Evolutionary conservation across 2,329 filamentous ascomycete species (phyloP).

Genomic region (Scedosporium apiospermum): DNA sequence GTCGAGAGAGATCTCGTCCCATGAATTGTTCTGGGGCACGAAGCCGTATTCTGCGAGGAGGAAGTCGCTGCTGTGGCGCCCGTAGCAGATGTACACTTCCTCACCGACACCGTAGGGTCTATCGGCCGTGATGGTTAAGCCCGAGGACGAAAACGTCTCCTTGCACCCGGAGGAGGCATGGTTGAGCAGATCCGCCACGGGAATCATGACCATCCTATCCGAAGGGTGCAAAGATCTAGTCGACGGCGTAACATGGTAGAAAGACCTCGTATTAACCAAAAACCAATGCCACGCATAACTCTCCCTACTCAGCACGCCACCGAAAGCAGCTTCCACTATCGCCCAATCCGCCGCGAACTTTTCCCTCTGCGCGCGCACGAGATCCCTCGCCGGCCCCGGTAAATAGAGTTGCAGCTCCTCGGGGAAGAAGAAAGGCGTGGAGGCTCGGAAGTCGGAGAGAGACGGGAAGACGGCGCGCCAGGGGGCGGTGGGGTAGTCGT

Average conservation of each 20-base stretch:
- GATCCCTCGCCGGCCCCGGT: constrained; percentile 28
- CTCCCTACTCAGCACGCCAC: constrained; percentile 22
- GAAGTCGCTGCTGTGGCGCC: constrained; percentile 62
- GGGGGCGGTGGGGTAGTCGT: constrained; percentile 29
- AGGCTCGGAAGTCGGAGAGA: constrained; percentile 41
- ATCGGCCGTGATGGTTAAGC: constrained; percentile 46
- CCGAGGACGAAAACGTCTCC: constrained; percentile 37
- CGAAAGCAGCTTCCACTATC: constrained; percentile 17
- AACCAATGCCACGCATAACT: constrained; percentile 48
- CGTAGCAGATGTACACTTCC: constrained; percentile 63
- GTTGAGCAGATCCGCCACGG: constrained; percentile 66
- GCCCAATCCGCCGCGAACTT: constrained; percentile 32
- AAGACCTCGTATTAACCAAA: constrained; percentile 52
- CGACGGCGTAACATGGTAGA: constrained; percentile 43
- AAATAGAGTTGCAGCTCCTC: constrained; percentile 34
- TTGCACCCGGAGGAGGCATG: constrained; percentile 40
- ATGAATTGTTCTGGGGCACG: constrained; percentile 36
- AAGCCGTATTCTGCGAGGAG: constrained; percentile 60
- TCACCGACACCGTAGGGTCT: constrained; percentile 43
- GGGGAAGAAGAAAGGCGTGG: constrained; percentile 41
- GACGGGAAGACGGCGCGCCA: constrained; percentile 65
- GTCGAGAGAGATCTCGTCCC: constrained; percentile 41
- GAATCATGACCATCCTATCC: constrained; percentile 61
- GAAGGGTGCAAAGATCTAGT: constrained; percentile 33
- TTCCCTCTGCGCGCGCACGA: constrained; percentile 43